Base-by-base conservation (phyloP, 108 stramenopile species). In the Thalassiosira profunda region DNA sequence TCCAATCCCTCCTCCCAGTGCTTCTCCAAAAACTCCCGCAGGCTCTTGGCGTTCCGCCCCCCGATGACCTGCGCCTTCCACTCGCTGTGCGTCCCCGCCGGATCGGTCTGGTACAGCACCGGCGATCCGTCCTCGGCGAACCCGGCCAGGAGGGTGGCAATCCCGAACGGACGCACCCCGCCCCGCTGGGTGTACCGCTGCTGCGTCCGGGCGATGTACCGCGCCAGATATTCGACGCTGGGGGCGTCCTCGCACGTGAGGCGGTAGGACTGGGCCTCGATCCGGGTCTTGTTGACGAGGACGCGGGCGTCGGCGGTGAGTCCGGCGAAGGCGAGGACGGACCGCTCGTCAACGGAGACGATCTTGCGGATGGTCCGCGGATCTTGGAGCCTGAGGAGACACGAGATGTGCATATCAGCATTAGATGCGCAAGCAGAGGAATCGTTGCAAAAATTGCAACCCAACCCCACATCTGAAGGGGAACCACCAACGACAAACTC, bases 61-160 rank as follows among this genome's bases (percentile, higher is more conserved):
- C 98, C 99, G 64, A 98, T 94, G 46, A 97, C 97, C 64, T 98
- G 96, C 6, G 98, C 98, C 92, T 98, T 98, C 99, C 99, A 99
- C 15, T 87, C 83, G 36, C 83, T 88, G 69, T 98, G 97, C n/a
- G 98, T 98, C 36, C 99, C 99, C 14, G 97, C 96, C 12, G 99
- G 99, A 79, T 99, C 99, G 23, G 98, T 99, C 74, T 98, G 92
- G 70, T 93, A 98, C 61, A 97, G 69, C 57, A 87, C 81, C 15
- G 96, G 96, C 25, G 80, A 72, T 18, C 83, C 83, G 33, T 90
- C 89, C 48, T 84, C 87, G 43, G 80, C 74, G 71, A 96, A 90
- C 21, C 98, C 98, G 3, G 92, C 91, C 6, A 96, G 46, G 31
- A 97, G 79, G 31, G 91, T 87, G 38, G 97, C 94, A 47, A 99